These are phyloP conservation scores for Biscogniauxia sp. DNA, from an alignment of 2,329 filamentous ascomycete genomes.

Conservation along the genomic window DNA sequence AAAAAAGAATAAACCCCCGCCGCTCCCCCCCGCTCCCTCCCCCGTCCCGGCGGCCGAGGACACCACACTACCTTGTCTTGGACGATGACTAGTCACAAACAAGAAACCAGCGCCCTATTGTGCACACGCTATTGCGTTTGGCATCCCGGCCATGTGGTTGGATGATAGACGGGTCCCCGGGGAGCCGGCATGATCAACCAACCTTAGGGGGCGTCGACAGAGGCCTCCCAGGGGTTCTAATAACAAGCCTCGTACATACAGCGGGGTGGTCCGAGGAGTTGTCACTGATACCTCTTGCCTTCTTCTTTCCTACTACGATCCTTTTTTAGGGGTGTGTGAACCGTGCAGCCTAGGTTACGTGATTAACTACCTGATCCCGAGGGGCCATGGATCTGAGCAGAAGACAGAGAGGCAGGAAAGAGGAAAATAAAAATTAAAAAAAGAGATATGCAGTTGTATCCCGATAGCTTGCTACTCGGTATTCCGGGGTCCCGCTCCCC, in stretches of 20 bases:
- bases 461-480: not conserved
- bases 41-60: not conserved
- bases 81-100: not conserved
- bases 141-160: not conserved
- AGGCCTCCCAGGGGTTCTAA: not conserved
- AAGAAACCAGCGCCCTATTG: constrained; percentile 2
- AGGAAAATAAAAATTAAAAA: too few species aligned
- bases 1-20: too few species aligned
- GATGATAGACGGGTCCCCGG: not conserved
- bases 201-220: not conserved
- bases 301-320: too few species aligned
- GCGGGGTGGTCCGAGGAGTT: not conserved
- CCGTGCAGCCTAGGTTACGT: too few species aligned
- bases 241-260: not conserved
- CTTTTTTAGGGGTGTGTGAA: not conserved
- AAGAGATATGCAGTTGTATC: not conserved
- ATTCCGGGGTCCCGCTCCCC: not conserved
- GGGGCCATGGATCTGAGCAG: too few species aligned
- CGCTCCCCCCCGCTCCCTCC: too few species aligned
- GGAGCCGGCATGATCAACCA: not conserved
- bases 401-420: too few species aligned
- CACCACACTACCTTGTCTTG: constrained; percentile 1
- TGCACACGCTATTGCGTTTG: not conserved
- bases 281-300: too few species aligned
- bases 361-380: too few species aligned